Percentiles rank a stretch among this genome's conserved stretches.
Conservation (phyloP, 2,329 filamentous ascomycete genomes). For the Fusarium nelsonii region DNA sequence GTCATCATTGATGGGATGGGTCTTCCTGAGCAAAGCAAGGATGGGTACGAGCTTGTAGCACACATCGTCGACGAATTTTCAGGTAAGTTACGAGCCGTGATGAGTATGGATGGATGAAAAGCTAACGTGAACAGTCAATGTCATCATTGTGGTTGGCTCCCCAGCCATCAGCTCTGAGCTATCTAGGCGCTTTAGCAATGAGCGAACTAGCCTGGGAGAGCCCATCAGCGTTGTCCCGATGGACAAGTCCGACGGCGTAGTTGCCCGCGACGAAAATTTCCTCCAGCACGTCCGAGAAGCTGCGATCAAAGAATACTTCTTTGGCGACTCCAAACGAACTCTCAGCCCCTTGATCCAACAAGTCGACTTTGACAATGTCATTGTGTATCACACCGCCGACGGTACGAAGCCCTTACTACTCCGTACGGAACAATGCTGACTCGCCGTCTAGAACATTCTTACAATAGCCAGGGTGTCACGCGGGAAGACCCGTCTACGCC, state of each 20-base stretch:
- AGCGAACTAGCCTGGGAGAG: slow-evolving; percentile 71
- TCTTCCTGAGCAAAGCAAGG: slow-evolving; percentile 72
- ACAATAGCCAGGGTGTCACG: slow-evolving; percentile 63
- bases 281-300: slow-evolving; percentile 80
- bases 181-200: slow-evolving; percentile 72
- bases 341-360: slow-evolving; percentile 90
- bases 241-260: slow-evolving; percentile 87
- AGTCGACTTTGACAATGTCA: slow-evolving; percentile 79
- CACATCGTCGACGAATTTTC: slow-evolving; percentile 76
- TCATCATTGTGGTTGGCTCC: slow-evolving; percentile 85
- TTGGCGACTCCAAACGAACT: slow-evolving; percentile 80
- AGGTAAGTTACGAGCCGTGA: slow-evolving; percentile 48
- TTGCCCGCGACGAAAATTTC: slow-evolving; percentile 78
- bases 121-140: slow-evolving; percentile 74
- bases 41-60: slow-evolving; percentile 79
- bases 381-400: slow-evolving; percentile 77
- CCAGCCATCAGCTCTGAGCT: slow-evolving; percentile 82
- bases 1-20: slow-evolving; percentile 89
- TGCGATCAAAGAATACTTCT: slow-evolving; percentile 93
- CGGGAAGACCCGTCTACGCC: slow-evolving; percentile 73
- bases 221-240: slow-evolving; percentile 80
- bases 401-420: slow-evolving; percentile 57
- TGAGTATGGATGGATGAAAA: not conserved
- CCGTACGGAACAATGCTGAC: slow-evolving; percentile 20
- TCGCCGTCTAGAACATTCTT: slow-evolving; percentile 44